Base-by-base conservation (phyloP, 176 grass and related monocot genomes). In the Alloteropsis semialata region DNA sequence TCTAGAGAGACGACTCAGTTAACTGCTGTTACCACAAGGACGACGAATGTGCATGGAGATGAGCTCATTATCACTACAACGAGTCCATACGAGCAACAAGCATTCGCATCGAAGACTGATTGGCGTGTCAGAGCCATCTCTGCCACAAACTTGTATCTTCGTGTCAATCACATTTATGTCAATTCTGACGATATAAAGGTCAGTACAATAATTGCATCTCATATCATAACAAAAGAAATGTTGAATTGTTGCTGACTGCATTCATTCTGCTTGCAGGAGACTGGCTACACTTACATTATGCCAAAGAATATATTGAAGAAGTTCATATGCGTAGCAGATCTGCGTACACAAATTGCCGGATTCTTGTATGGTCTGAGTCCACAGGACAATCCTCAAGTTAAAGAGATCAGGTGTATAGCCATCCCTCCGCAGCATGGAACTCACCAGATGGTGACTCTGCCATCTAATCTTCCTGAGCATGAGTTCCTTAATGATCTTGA, bases 181-280 rank as follows among this genome's bases (percentile, higher is more conserved):
- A 98, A 98, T 87, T 98, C 96, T 54, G 96, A 98, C 88, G 96
- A 98, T 84, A 98, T 98, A 41, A 98, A 98, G 96, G 96, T 95
- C 64, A 73, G 58, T 77, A 32, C 38, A 29, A 15, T 54, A 70
- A 50, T 36, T 72, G 25, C 48, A 61, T 81, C 43, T 85, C n/a
- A 5, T 50, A 12, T 5, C 19, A 67, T 21, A 18, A 36, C 19
- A 67, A 25, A 18, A 36, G 0, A 44, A 42, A 13, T 32, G 3
- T 32, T 42, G 39, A 69, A 88, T 48, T 34, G 25, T 56, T 64
- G 59, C 64, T 90, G 15, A 82, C 9, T 39, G 8, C 15, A 13
- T 82, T 21, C 82, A 75, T 89, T 73, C 17, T 87, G 38, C 32
- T 29, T 87, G 71, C 91, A 98, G 96, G 96, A 98, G 90, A 98